These are phyloP conservation scores for Cutaneotrichosporon dermatis DNA, from an alignment of 1,284 basidiomycete genomes.

Conservation along the genomic window DNA sequence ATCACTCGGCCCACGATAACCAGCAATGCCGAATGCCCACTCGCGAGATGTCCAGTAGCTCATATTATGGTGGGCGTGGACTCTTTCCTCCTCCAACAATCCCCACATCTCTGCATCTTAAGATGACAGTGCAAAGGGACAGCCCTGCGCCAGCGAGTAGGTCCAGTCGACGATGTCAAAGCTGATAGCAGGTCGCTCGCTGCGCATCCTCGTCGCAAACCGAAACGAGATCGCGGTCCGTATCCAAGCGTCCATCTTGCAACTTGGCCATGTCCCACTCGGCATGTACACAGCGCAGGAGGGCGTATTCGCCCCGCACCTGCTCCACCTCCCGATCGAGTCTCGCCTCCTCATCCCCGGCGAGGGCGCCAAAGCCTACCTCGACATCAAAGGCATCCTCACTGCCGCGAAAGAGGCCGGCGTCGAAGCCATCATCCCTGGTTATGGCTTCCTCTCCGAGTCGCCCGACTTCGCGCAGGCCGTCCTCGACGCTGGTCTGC, in stretches of 20 bases:
- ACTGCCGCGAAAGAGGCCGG: constrained; percentile 8
- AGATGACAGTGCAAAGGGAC: not conserved
- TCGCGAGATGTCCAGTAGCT: too few relatives aligned
- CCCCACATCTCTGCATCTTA: not conserved
- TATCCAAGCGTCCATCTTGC: constrained; percentile 15
- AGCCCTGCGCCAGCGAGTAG: not conserved
- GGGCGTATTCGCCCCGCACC: constrained; percentile 13
- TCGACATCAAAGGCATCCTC: constrained; percentile 13
- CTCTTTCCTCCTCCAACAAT: too few relatives aligned
- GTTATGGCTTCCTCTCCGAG: constrained; percentile 88
- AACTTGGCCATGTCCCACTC: constrained; percentile 14
- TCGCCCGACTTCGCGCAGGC: constrained; percentile 55
- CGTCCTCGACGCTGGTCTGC: constrained; percentile 55
- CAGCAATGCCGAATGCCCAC: not conserved
- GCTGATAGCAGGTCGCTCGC: constrained; percentile 4
- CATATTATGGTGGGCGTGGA: too few relatives aligned
- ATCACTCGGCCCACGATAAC: not conserved
- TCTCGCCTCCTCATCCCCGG: constrained; percentile 16
- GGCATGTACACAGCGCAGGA: constrained; percentile 16
- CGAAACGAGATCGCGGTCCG: constrained; percentile 20
- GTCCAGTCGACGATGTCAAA: not conserved
- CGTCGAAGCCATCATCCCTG: constrained; percentile 42
- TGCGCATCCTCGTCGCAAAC: constrained; percentile 20
- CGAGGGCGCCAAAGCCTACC: constrained; percentile 14
- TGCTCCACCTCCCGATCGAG: constrained; percentile 4